A percentile compares a stretch with the other conserved stretches of the same genome.
These are phyloP conservation scores for Didymella keratinophila DNA, from an alignment of 2,329 filamentous ascomycete genomes.

Conservation along the genomic window DNA sequence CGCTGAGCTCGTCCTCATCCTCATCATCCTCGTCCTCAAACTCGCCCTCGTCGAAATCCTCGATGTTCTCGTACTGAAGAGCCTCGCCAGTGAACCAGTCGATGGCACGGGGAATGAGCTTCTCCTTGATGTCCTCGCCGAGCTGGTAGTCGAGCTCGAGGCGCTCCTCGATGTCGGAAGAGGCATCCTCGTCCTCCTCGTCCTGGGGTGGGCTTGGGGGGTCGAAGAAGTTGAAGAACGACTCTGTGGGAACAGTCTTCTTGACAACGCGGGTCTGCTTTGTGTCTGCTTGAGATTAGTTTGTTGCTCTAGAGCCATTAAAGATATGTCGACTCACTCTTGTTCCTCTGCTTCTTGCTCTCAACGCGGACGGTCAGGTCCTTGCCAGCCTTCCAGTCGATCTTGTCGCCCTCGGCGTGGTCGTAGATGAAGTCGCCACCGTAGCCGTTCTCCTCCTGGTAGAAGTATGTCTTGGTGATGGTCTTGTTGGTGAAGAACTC, in stretches of 20 bases:
- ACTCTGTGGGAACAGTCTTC: conserved; percentile 98
- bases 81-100: conserved; percentile 99
- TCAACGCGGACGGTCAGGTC: conserved; percentile 94
- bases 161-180: conserved; percentile 94
- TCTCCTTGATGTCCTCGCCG: conserved; percentile 99
- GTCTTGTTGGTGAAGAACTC: conserved; percentile 98
- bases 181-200: conserved; percentile 79
- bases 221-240: conserved; percentile 98
- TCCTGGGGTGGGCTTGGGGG: conserved; percentile 83
- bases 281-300: conserved; percentile 71
- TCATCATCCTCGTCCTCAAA: conserved; percentile 93
- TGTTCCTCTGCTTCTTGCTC: conserved; percentile 99
- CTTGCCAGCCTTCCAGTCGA: conserved; percentile 93
- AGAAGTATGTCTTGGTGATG: conserved; percentile 98
- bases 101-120: conserved; percentile 96
- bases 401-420: conserved; percentile 97
- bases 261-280: conserved; percentile 99
- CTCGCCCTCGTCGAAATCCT: conserved; percentile 82
- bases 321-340: conserved; percentile 71
- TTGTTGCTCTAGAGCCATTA: background rate
- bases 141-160: conserved; percentile 98
- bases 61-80: conserved; percentile 92
- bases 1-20: conserved; percentile 84
- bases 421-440: conserved; percentile 99
- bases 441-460: conserved; percentile 98